Conservation (phyloP, 2,329 filamentous ascomycete species). For the Phaeoacremonium minimum region DNA sequence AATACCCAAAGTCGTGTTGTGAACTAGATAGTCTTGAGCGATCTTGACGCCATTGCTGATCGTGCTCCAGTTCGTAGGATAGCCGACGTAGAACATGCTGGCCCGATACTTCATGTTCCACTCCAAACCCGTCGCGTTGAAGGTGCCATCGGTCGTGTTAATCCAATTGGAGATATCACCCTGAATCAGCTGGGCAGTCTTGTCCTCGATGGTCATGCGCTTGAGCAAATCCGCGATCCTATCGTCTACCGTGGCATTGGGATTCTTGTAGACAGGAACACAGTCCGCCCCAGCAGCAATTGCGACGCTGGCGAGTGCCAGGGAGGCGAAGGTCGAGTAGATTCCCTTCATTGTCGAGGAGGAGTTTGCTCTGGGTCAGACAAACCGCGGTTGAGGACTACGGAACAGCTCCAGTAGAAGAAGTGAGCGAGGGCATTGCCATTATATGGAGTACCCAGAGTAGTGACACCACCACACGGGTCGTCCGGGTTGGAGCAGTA, state of each 20-base stretch:
- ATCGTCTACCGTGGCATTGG: slow-evolving; percentile 56
- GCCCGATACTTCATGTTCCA: slow-evolving; percentile 62
- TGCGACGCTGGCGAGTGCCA: slow-evolving; percentile 8
- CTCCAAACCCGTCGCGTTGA: slow-evolving; percentile 63
- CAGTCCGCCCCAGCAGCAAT: slow-evolving; percentile 6
- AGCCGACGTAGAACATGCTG: slow-evolving; percentile 70
- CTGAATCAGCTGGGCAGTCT: slow-evolving; percentile 64
- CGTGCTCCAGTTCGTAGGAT: slow-evolving; percentile 59
- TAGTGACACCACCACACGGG: too few relatives aligned
- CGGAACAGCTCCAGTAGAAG: too few relatives aligned
- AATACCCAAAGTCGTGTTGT: slow-evolving; percentile 65
- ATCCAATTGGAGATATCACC: slow-evolving; percentile 72
- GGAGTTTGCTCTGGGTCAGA: too few relatives aligned
- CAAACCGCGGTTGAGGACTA: too few relatives aligned
- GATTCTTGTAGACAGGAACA: slow-evolving; percentile 56
- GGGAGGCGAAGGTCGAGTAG: slow-evolving; percentile 1
- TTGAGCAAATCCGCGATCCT: slow-evolving; percentile 64
- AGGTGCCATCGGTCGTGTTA: slow-evolving; percentile 60
- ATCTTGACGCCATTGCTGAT: slow-evolving; percentile 58
- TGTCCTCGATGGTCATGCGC: slow-evolving; percentile 72
- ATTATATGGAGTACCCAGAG: too few relatives aligned
- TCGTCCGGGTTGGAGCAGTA: too few relatives aligned
- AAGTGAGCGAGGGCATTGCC: too few relatives aligned
- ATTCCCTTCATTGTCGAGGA: not conserved
- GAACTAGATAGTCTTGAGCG: slow-evolving; percentile 64